Evolutionary conservation across 116 monocot species (phyloP), one percentile per base, ranked within the genome.

Genomic region (Posidonia oceanica): DNA sequence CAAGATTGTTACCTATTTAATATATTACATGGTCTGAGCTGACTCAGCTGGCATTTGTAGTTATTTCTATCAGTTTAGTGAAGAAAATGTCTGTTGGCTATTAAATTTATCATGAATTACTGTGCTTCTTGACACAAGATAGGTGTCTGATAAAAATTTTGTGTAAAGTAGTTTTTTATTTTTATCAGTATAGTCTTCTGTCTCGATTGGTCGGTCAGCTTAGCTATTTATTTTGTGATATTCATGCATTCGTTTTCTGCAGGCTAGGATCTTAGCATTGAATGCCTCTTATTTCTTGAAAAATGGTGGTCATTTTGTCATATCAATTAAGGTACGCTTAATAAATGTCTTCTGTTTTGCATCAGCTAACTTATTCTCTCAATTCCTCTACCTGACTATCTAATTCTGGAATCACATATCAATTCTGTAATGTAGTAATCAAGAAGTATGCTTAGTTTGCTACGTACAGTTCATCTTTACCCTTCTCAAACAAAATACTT

Each of bases 291-390:
- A 80, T 54, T 96, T 91, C 68, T 72, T 96, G 74, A 91, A 89
- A 76, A 91, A 89, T 69, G 96, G 83, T 39, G 91, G 96, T 4
- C 88, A 88, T 67, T 96, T 91, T 69, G 96, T 96, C 36, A 96
- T 91, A 55, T 96, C 96, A 23, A 96, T 96, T 22, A 96, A 91
- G 91, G 96, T 91, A 88, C 8, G 51, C 51, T 0, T 36, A 29
- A 20, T 37, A 62, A 62, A 48, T 48, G 15, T 52, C 23, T n/a
- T 3, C 57, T 57, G 13, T 15, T 57, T 18, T 57, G 42, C 42
- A 8, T 42, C 8, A 8, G 4, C 8, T 5, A 42, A 3, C 6
- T 5, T 1, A 57, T 18, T 57, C 57, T 56, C 56, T 57, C 1
- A 4, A 5, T 57, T 18, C 57, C 18, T 56, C 56, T 57, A 18